Evolutionary conservation across 352 stramenopile species (phyloP).

Genomic region (Phytopythium mirpurense): DNA sequence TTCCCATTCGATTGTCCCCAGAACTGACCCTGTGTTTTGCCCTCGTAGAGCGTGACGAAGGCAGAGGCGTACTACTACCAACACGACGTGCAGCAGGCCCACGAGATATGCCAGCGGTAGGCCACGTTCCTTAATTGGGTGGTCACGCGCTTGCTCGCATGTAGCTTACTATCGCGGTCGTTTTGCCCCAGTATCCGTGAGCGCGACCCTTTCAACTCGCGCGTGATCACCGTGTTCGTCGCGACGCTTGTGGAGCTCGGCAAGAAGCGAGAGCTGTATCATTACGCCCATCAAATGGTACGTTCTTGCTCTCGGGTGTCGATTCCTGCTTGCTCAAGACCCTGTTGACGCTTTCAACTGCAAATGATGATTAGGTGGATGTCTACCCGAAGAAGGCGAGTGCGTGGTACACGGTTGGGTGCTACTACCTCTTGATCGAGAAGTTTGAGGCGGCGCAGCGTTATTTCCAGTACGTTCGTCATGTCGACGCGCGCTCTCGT

Average conservation of each 20-base stretch:
- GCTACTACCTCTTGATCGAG: constrained; percentile 93
- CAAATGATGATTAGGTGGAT: constrained; percentile 61
- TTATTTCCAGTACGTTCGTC: constrained; percentile 94
- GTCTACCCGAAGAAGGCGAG: constrained; percentile 90
- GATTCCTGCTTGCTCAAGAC: constrained; percentile 1
- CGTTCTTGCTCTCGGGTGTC: not conserved
- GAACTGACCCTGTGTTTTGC: constrained; percentile 1
- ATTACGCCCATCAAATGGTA: constrained; percentile 94
- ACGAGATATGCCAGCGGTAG: constrained; percentile 79
- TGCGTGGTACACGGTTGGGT: constrained; percentile 95
- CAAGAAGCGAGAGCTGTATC: constrained; percentile 93
- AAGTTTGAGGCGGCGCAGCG: constrained; percentile 94
- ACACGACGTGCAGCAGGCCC: constrained; percentile 73
- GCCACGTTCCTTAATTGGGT: too few species aligned
- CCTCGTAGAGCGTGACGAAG: constrained; percentile 56
- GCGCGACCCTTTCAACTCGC: constrained; percentile 75
- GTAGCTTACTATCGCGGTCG: too few species aligned
- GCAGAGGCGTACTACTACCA: constrained; percentile 85
- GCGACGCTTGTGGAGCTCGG: constrained; percentile 89
- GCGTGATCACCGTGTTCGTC: constrained; percentile 81
- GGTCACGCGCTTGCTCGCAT: too few species aligned
- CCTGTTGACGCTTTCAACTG: not conserved
- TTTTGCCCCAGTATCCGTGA: constrained; percentile 44
- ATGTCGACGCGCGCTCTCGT: too few species aligned
- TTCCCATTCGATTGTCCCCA: not conserved